Percentiles rank a stretch among this genome's conserved stretches.
Conservation (phyloP, 2,329 filamentous ascomycete genomes). For the Fusarium dlaminii region DNA sequence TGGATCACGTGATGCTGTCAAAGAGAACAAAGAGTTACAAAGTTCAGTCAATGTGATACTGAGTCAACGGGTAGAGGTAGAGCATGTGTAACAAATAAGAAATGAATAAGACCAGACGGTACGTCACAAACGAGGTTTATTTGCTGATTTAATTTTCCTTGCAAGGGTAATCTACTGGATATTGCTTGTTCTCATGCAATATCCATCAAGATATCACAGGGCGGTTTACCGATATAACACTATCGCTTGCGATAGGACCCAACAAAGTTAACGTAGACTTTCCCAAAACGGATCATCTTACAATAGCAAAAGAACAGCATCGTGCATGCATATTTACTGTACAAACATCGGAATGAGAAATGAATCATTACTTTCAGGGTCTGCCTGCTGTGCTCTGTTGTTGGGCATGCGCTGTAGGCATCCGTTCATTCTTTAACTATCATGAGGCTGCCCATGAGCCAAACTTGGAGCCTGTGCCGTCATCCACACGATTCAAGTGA, state of each 20-base stretch:
- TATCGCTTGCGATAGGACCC: conserved; percentile 1
- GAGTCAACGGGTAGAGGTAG: not conserved
- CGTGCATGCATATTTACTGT: not conserved
- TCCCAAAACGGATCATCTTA: not conserved
- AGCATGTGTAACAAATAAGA: not conserved
- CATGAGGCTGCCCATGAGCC: conserved; percentile 9
- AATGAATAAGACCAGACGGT: not conserved
- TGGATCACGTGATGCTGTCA: conserved; percentile 39
- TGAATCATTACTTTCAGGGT: not conserved
- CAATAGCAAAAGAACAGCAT: not conserved
- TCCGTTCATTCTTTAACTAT: not conserved
- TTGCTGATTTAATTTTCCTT: not conserved
- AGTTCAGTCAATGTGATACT: not conserved
- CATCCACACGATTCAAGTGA: conserved; percentile 29
- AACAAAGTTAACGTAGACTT: not conserved
- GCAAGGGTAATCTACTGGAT: not conserved
- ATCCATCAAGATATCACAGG: not conserved
- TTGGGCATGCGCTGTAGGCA: not conserved
- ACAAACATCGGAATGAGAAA: conserved; percentile 2
- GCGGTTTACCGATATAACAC: not conserved
- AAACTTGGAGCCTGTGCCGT: conserved; percentile 5
- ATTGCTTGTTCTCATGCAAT: not conserved
- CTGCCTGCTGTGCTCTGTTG: not conserved
- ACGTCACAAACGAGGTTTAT: not conserved
- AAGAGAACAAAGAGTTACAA: conserved; percentile 16